Conservation (phyloP, 495 filamentous ascomycete genomes). For the Lophiotrema nucula region DNA sequence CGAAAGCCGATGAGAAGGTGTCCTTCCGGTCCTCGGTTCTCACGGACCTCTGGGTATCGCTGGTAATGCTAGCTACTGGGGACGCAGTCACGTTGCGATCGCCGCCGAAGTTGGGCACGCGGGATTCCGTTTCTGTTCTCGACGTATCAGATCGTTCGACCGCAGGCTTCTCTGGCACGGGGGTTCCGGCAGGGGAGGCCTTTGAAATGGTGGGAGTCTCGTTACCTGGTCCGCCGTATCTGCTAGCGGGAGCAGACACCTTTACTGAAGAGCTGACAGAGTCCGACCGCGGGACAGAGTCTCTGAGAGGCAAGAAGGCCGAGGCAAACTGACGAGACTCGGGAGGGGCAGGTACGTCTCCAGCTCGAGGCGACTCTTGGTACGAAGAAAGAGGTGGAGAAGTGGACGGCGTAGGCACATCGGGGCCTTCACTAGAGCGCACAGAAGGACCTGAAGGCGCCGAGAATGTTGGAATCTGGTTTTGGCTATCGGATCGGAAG, state of each 20-base stretch:
- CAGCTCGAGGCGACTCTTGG: slow-evolving; percentile 53
- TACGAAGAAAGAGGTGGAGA: slow-evolving; percentile 56
- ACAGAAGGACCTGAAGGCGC: slow-evolving; percentile 50
- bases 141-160: slow-evolving; percentile 40
- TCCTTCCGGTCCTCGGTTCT: slow-evolving; percentile 37
- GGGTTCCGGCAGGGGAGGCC: slow-evolving; percentile 43
- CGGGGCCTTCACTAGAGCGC: slow-evolving; percentile 45
- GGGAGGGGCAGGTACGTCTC: slow-evolving; percentile 59
- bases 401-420: slow-evolving; percentile 59
- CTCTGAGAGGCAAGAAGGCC: slow-evolving; percentile 64
- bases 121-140: slow-evolving; percentile 29
- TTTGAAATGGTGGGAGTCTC: slow-evolving; percentile 58
- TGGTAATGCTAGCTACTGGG: slow-evolving; percentile 36
- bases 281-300: slow-evolving; percentile 54
- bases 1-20: slow-evolving; percentile 36
- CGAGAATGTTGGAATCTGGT: slow-evolving; percentile 45
- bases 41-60: slow-evolving; percentile 32
- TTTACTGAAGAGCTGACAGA: slow-evolving; percentile 74
- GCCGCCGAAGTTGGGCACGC: slow-evolving; percentile 20
- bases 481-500: slow-evolving; percentile 61
- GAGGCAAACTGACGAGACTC: slow-evolving; percentile 73
- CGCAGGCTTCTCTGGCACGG: slow-evolving; percentile 46
- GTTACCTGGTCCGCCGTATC: slow-evolving; percentile 59
- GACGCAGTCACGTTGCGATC: slow-evolving; percentile 32
- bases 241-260: slow-evolving; percentile 76